phyloP scores from a whole-genome alignment of 768 basidiomycete genomes.

The Fomitopsis serialis region DNA sequence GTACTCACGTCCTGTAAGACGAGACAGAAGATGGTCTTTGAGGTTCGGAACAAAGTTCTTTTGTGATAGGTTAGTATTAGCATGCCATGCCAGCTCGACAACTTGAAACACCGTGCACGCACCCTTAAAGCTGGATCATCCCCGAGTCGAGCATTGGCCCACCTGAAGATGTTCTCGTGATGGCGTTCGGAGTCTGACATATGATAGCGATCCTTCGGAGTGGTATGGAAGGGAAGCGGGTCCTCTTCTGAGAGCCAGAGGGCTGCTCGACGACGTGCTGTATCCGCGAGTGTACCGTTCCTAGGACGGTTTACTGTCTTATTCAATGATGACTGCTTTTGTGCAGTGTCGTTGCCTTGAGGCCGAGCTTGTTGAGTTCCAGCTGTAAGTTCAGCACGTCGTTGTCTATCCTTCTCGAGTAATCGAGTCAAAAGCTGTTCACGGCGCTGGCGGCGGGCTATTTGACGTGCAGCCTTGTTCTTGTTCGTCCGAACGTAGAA shows the following conservation, averaged over 20 bases:
- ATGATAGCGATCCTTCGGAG: constrained; percentile 16
- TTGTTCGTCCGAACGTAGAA: constrained; percentile 35
- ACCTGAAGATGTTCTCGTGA: constrained; percentile 6
- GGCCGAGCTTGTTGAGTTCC: not conserved
- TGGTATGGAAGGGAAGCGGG: constrained; percentile 6
- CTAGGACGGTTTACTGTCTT: not conserved
- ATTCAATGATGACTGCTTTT: not conserved
- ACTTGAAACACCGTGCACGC: constrained; percentile 6
- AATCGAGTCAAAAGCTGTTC: constrained; percentile 1
- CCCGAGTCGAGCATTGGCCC: not conserved
- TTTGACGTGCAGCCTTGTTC: constrained; percentile 21
- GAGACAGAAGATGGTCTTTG: constrained; percentile 24
- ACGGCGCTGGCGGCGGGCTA: constrained; percentile 22
- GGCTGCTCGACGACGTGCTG: not conserved
- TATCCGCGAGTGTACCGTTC: not conserved
- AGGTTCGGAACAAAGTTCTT: constrained; percentile 27
- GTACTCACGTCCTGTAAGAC: constrained; percentile 16
- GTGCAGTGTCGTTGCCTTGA: not conserved
- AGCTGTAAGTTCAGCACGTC: not conserved
- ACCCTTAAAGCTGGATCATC: constrained; percentile 27
- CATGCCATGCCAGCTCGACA: not conserved
- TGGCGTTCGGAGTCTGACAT: constrained; percentile 8
- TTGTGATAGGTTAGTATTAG: not conserved
- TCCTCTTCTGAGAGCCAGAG: not conserved
- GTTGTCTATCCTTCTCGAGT: not conserved